These are phyloP conservation scores for Exophiala spinifera DNA, from an alignment of 2,329 filamentous ascomycete genomes.

Conservation along the genomic window DNA sequence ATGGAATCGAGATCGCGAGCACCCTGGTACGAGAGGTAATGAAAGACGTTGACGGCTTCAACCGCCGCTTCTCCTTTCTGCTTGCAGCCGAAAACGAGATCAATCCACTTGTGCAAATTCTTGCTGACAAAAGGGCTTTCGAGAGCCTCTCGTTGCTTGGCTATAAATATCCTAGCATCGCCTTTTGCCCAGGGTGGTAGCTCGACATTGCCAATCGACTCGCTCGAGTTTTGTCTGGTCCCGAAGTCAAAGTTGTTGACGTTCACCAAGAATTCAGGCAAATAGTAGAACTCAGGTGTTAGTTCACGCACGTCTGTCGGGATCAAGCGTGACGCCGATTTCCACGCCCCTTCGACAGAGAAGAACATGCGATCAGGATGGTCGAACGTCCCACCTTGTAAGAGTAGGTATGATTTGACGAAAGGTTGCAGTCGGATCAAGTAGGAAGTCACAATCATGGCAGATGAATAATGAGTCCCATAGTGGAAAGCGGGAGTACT, in stretches of 20 bases:
- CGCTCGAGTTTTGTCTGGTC: constrained; percentile 72
- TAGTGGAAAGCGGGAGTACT: constrained; percentile 84
- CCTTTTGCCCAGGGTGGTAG: constrained; percentile 97
- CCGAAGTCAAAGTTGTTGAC: constrained; percentile 95
- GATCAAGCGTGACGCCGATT: constrained; percentile 81
- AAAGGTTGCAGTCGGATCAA: constrained; percentile 93
- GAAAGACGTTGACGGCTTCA: constrained; percentile 91
- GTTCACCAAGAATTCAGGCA: constrained; percentile 93
- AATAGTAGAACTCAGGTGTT: constrained; percentile 94
- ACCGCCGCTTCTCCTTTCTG: constrained; percentile 89
- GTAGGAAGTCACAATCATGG: constrained; percentile 97
- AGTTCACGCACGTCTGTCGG: constrained; percentile 93
- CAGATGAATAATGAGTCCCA: constrained; percentile 96
- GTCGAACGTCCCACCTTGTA: constrained; percentile 95
- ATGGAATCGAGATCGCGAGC: constrained; percentile 91
- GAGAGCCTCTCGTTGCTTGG: constrained; percentile 90
- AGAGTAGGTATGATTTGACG: constrained; percentile 87
- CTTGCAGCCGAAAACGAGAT: constrained; percentile 90
- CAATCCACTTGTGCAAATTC: constrained; percentile 91
- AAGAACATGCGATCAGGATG: constrained; percentile 95
- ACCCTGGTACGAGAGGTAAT: constrained; percentile 91
- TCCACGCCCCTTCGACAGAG: constrained; percentile 87
- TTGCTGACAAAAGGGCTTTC: constrained; percentile 91
- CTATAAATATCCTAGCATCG: constrained; percentile 90
- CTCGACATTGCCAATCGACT: constrained; percentile 77